Evolutionary conservation across 2,329 filamentous ascomycete species (phyloP), one percentile per base, ranked within the genome.

Genomic region (Fusarium dimerum): DNA sequence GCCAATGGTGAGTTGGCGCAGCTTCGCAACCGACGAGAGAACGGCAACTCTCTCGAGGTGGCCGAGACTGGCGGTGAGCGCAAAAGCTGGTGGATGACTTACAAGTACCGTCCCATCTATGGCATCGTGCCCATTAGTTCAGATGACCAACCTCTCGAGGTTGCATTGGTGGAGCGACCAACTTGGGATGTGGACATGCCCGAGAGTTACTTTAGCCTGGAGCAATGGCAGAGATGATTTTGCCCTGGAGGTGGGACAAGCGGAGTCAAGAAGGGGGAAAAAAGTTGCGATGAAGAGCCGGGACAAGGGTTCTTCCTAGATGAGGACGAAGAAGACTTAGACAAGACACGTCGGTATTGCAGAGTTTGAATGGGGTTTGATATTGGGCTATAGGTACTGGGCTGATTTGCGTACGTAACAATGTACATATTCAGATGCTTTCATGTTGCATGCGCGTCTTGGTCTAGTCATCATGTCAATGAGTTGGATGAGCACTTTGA

Each of bases 91-190:
- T 97, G 92, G 90, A 84, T 87, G 68, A 96, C 92, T 6, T 92
- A 89, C 78, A 95, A 96, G 72, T 99, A 97, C 73, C 83, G 92
- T 52, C 90, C 92, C n/a, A 92, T 99, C 62, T 78, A 99, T 55
- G 94, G 92, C 48, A 74, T 86, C 38, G 79, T 84, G 36, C 76
- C 77, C 41, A 71, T 80, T 57, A 68, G 66, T 48, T 62, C 59
- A 17, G 70, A 73, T 26, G 68, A 69, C 61, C 54, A 71, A 62
- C 71, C 76, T 11, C 73, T 89, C 5, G 94, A 99, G 73, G 89
- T 97, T 43, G 92, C 91, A 2, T 77, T 97, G 47, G 85, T 97
- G 13, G 93, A 97, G 77, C 79, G 92, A 65, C 92, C 93, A 17
- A 79, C 86, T 62, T 94, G 89, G 85, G 90, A 95, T 71, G 78